Base-by-base conservation (phyloP, 495 filamentous ascomycete species). In the Eremomyces bilateralis region DNA sequence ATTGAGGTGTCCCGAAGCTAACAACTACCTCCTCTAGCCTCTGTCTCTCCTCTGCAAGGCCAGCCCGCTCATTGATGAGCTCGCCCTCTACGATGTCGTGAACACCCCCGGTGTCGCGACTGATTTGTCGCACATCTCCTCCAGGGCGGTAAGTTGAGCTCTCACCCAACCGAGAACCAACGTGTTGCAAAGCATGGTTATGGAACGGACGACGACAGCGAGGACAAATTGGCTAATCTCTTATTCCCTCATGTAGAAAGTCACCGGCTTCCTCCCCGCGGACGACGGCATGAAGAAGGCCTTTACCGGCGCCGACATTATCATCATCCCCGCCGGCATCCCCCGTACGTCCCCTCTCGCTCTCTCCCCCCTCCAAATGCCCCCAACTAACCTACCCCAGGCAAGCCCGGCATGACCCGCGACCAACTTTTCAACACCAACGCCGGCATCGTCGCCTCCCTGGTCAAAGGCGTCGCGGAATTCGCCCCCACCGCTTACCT, bases 371-470 rank as follows among this genome's bases (percentile, higher is more conserved):
- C 12, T n/a, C 10, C 8, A 21, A 30, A 5, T 13, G 21, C 20
- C 20, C 10, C 31, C 17, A 3, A n/a, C 3, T 22, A 4, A 39
- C 19, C 19, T 36, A 19, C 33, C 39, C 32, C 43, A 94, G 85
- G 85, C 59, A 95, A 95, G 65, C 88, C 88, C 39, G 90, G 90
- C 50, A 97, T 97, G 88, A 93, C 76, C 54, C 82, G 88, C 63
- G 90, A 97, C 50, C 84, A 94, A 48, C 81, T 97, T 37, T 97
- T 97, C 76, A 92, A 88, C 60, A 81, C 90, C 63, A 94, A 94
- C 50, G 84, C 84, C 33, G 79, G 82, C 39, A 93, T 94, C 50
- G 83, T 94, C 44, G 77, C 79, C 49, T 76, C 76, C 24, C 46
- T 51, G 21, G 35, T 49, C 39, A 33, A 51, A 33, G 45, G 79